Base-by-base conservation (phyloP, 2,329 filamentous ascomycete species). In the Bertia moriformis region DNA sequence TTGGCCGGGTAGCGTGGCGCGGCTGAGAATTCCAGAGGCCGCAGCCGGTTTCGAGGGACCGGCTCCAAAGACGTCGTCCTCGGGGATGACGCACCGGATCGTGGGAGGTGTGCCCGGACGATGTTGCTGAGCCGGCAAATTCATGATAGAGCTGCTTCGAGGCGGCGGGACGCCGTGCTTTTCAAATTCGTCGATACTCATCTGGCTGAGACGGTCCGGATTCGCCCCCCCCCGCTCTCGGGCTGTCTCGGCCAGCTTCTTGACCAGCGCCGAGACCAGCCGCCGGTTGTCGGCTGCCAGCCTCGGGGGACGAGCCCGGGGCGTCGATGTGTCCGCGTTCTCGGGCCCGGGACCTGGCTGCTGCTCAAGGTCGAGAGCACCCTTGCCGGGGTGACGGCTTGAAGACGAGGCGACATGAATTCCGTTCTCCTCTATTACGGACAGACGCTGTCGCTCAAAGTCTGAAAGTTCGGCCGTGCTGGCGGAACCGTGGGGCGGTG, bases 241-340 rank as follows among this genome's bases (percentile, higher is more conserved):
- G 18, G 57, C 58, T 2, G 58, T 60, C 10, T 66, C 61, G 7
- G 62, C 54, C 32, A 74, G 53, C 22, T 65, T 62, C 43, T 70
- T 70, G 56, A 81, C 71, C n/a, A 83, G 57, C 1, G 75, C 77
- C 4, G 72, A 73, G 48, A 78, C 81, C 3, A 82, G 64, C 24
- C 69, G 65, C 29, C 74, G 65, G 42, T 71, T 75, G 41, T 78
- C 66, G 18, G 73, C 58, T 0, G 58, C 47, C n/a, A n/a, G n/a
- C n/a, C n/a, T n/a, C n/a, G n/a, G n/a, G 39, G 47, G 24, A 48
- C 41, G 40, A 35, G 14, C 42, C 43, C 32, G 44, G 44, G 38
- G 41, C 20, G 18, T 37, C 38, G 38, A 38, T 27, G 18, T 20
- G 45, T 40, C 35, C 39, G 43, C 10, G 39, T 41, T 39, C 37